A percentile compares a stretch with the other conserved stretches of the same genome.
Conservation (phyloP, 2,329 filamentous ascomycete species). For the Fusarium humuli region DNA sequence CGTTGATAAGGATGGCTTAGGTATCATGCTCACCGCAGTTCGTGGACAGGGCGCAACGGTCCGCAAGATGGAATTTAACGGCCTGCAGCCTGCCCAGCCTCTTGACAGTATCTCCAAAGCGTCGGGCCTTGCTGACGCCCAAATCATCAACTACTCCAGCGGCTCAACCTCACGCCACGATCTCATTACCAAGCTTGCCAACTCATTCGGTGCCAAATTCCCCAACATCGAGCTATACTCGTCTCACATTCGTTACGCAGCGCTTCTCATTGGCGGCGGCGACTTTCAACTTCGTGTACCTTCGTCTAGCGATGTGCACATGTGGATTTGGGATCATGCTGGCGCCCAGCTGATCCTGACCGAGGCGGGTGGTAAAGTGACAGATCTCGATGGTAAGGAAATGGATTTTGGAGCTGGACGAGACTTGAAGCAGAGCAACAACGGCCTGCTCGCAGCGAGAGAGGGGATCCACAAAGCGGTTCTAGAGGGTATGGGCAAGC, state of each 20-base stretch:
- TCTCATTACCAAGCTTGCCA: constrained; percentile 49
- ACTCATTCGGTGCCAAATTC: constrained; percentile 48
- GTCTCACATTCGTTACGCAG: constrained; percentile 55
- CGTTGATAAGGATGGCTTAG: constrained; percentile 51
- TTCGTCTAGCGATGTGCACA: constrained; percentile 27
- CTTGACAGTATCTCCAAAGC: constrained; percentile 41
- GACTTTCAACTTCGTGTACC: constrained; percentile 52
- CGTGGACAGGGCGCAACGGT: constrained; percentile 49
- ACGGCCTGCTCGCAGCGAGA: constrained; percentile 59
- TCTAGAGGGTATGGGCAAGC: constrained; percentile 48
- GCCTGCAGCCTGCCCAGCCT: constrained; percentile 33
- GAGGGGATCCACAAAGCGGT: constrained; percentile 56
- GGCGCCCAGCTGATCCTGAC: constrained; percentile 68
- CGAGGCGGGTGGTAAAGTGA: constrained; percentile 65
- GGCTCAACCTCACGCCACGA: constrained; percentile 50
- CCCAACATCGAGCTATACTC: constrained; percentile 56
- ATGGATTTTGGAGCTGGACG: constrained; percentile 54
- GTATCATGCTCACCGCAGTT: constrained; percentile 52
- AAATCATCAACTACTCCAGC: constrained; percentile 51
- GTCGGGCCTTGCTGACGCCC: constrained; percentile 37
- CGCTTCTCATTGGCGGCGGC: constrained; percentile 53
- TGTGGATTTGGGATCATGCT: constrained; percentile 65
- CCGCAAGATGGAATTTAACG: constrained; percentile 41
- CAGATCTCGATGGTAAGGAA: constrained; percentile 57
- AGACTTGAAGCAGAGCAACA: constrained; percentile 49